Base-by-base conservation (phyloP, 176 grass and related monocot genomes). In the Musa itinerans region DNA sequence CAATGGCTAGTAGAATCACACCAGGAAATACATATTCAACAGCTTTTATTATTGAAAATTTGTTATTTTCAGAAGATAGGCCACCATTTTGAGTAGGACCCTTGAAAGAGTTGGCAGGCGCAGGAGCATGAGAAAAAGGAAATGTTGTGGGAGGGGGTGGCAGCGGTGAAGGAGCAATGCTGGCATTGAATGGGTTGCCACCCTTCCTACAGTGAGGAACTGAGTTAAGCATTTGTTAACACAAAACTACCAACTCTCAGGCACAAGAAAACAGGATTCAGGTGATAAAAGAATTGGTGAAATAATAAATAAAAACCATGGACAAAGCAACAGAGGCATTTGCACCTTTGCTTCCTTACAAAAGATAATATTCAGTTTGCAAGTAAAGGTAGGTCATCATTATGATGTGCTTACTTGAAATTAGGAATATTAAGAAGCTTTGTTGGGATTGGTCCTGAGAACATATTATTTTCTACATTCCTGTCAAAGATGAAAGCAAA, bases 401-500 rank as follows among this genome's bases (percentile, higher is more conserved):
- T 54, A 71, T 22, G 23, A 54, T 12, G 13, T 2, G 65, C 88
- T 93, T 75, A 98, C 94, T 91, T 85, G 70, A 98, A 93, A 81
- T 89, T 93, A 75, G 94, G 90, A 69, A 93, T 83, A 59, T 81
- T 89, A 65, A 91, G 88, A 55, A 98, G 58, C 72, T 89, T 98
- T 57, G 61, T 75, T 81, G 94, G 90, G 74, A 98, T 77, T 43
- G 78, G 75, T 82, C 90, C 94, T 80, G 94, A 91, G 79, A 98
- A 98, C 58, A 91, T 54, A 89, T 98, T 98, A 78, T 98, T 91
- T 68, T 89, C 90, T 58, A 98, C 79, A 79, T 98, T 98, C 85
- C 94, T 98, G 88, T 82, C 76, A 69, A 85, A 80, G 68, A 72
- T 25, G 34, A 57, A 76, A 54, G 50, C 4, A 74, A 63, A 55